These are phyloP conservation scores for Steccherinum ochraceum DNA, from an alignment of 768 basidiomycete species.

Conservation along the genomic window DNA sequence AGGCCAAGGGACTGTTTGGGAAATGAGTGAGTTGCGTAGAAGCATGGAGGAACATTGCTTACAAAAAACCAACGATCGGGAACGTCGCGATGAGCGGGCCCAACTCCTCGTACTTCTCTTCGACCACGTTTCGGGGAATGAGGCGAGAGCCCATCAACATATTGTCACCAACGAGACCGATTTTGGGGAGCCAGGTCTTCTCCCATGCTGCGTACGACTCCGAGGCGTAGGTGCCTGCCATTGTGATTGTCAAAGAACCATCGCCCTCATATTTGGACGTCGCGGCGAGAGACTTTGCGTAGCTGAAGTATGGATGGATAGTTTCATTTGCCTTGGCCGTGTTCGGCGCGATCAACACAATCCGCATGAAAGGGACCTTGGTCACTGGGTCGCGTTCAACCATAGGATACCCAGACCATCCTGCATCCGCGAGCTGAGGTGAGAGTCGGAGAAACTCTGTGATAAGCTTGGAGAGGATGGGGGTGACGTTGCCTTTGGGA, in stretches of 20 bases:
- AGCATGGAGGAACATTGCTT: no score
- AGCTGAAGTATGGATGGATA: conserved; percentile 27
- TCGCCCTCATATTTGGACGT: conserved; percentile 12
- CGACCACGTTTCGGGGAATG: conserved; percentile 14
- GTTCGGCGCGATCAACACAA: conserved; percentile 31
- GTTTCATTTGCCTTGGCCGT: conserved; percentile 30
- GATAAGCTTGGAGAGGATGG: conserved; percentile 23
- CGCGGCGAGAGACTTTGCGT: conserved; percentile 16
- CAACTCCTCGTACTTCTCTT: conserved; percentile 8
- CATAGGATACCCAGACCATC: conserved; percentile 25
- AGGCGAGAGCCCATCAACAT: conserved; percentile 15
- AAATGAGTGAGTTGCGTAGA: no score
- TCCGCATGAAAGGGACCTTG: neutral
- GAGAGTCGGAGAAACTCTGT: conserved; percentile 30
- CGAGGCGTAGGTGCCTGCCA: conserved; percentile 10
- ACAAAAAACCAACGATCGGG: no score
- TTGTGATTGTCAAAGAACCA: conserved; percentile 12
- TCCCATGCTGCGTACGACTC: conserved; percentile 13
- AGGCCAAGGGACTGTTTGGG: no score
- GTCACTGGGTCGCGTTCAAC: neutral
- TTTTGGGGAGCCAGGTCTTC: no score
- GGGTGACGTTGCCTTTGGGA: conserved; percentile 9
- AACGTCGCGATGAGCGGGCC: conserved; percentile 12
- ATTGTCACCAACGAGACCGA: conserved; percentile 6
- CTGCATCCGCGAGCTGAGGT: conserved; percentile 31